A percentile compares a stretch with the other conserved stretches of the same genome.
Evolutionary conservation across 495 filamentous ascomycete genomes (phyloP).

Genomic region (Aspergillus biplanus): DNA sequence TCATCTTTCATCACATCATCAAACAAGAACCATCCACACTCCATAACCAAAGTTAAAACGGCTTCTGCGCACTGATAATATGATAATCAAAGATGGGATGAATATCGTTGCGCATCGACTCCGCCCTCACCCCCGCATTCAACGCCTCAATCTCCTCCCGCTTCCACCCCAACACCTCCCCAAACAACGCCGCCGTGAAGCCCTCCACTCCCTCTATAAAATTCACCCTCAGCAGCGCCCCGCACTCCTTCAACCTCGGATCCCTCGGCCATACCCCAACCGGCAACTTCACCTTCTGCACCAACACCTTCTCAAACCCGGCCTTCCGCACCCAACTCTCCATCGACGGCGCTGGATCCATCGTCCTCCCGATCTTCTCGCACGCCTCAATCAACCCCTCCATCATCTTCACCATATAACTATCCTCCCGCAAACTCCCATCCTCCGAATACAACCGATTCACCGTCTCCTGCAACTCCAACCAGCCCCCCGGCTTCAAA

Average conservation of each 20-base stretch:
- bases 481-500: slow-evolving; percentile 44
- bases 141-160: slow-evolving; percentile 54
- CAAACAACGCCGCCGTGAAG: slow-evolving; percentile 44
- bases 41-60: background rate
- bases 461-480: slow-evolving; percentile 43
- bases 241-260: slow-evolving; percentile 42
- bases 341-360: slow-evolving; percentile 35
- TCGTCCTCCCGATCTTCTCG: slow-evolving; percentile 33
- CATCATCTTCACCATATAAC: slow-evolving; percentile 36
- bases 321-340: slow-evolving; percentile 33
- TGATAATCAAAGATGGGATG: slow-evolving; percentile 28
- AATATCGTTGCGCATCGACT: slow-evolving; percentile 16
- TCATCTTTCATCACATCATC: too few relatives aligned
- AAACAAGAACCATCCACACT: too few relatives aligned
- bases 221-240: slow-evolving; percentile 30
- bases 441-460: slow-evolving; percentile 35
- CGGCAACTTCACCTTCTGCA: slow-evolving; percentile 33
- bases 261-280: slow-evolving; percentile 45
- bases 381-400: slow-evolving; percentile 27
- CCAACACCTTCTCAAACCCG: slow-evolving; percentile 39
- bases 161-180: slow-evolving; percentile 51
- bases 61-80: slow-evolving; percentile 21
- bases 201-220: slow-evolving; percentile 40
- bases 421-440: slow-evolving; percentile 35
- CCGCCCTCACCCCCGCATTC: slow-evolving; percentile 27